Evolutionary conservation across 768 basidiomycete species (phyloP), one percentile per base, ranked within the genome.

Genomic region (Piloderma croceum): DNA sequence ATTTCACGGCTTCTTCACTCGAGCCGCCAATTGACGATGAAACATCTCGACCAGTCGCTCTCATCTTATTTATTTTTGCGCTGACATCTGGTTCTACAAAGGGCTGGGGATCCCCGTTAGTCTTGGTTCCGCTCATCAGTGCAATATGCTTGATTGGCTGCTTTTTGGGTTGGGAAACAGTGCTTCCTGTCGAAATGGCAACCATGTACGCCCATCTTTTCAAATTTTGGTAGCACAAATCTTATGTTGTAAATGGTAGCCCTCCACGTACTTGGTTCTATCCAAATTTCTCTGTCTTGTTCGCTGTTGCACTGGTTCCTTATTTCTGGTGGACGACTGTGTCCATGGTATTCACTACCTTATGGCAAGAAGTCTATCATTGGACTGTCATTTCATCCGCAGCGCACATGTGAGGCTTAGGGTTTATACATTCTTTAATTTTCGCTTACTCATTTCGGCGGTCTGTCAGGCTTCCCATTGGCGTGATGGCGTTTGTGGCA

Each of bases 121-220:
- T 77, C 41, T 53, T 79, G 36, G 61, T 57, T 4, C 68, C 73
- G 1, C 57, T 81, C 27, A 52, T 74, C 7, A 47, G 77, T 24
- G 69, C 76, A 4, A 50, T 74, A 42, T 24, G 67, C 7, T 44
- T 72, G 9, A 49, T 58, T 25, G 47, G 56, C 20, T 54, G 39
- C 1, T 81, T 81, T 61, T 73, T 80, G 56, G 57, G 65, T 37
- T 78, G 69, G 67, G 76, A 79, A 47, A 55, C 64, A 7, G 32
- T 48, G 1, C 52, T 74, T 11, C 69, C 67, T 2, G 47, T 50
- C 12, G 56, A 70, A 10, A 52, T 50, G 5, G 74, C 77, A 9
- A 65, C 68, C 4, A 51, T 73, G 69, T 71, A 47, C 31, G 67
- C 49, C 33, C 36, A 12, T n/a, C n/a, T 43, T 7, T 18, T 23